Evolutionary conservation across 2,329 filamentous ascomycete genomes (phyloP), one percentile per base, ranked within the genome.

Genomic region (Pyrenochaeta sp.): DNA sequence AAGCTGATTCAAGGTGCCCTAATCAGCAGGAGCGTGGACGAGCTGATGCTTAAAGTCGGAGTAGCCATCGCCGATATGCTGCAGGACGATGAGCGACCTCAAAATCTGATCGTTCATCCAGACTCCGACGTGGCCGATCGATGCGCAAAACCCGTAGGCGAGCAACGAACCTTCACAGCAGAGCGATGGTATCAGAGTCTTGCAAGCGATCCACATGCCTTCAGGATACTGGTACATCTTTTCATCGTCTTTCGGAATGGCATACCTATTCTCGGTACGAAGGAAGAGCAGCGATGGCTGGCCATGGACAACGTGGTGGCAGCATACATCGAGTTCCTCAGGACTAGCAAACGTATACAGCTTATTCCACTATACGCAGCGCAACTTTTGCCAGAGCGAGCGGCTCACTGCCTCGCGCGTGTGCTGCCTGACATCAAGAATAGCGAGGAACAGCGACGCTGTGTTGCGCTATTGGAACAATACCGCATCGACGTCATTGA

Each of bases 301-400:
- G 53, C 68, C 15, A 85, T 89, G 64, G 90, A 96, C 70, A 92
- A 91, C 69, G 87, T 94, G 46, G 82, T 97, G 51, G 88, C 90
- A 0, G 89, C 87, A 3, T 98, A 98, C 74, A 90, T 96, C 54
- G 90, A 91, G 67, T 89, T 91, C 59, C 80, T 99, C 37, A 88
- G 91, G 43, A 83, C 90, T 46, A 86, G 87, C 15, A 87, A 88
- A 34, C 86, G 95, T 53, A 87, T 90, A 58, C 89, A 94, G 61
- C 80, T 95, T 42, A 90, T 97, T 54, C 93, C 95, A 0, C 81
- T 96, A 0, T 99, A 99, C 76, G 93, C 91, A 61, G 92, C 92
- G 8, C 89, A 92, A 67, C 82, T 99, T 12, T 83, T 86, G 9
- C 80, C 83, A 6, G 81, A 86, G 12, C 85, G 90, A 61, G 84